These are phyloP conservation scores for Geotrichum ghanense DNA, from an alignment of 805 yeast species.

Conservation along the genomic window DNA sequence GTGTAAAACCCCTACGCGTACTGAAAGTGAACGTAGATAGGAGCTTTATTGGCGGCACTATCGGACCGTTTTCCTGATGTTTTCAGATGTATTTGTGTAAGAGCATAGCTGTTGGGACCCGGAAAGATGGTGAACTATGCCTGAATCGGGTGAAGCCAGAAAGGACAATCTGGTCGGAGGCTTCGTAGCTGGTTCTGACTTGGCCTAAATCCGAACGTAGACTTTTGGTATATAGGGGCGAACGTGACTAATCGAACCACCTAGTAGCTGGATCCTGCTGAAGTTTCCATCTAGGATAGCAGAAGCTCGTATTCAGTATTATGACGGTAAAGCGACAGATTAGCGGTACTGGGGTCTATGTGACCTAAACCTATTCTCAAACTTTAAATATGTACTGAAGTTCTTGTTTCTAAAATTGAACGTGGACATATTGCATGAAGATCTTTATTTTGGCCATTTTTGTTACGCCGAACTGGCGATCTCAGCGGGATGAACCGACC, in stretches of 20 bases:
- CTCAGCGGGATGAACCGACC: slow-evolving; percentile 36
- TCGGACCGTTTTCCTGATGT: slow-evolving; percentile 32
- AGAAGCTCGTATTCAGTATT: slow-evolving; percentile 33
- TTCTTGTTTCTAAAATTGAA: slow-evolving; percentile 32
- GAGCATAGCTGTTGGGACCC: slow-evolving; percentile 37
- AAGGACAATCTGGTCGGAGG: slow-evolving; percentile 37
- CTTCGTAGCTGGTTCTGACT: slow-evolving; percentile 37
- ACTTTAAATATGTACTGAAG: slow-evolving; percentile 34
- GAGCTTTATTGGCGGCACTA: slow-evolving; percentile 27
- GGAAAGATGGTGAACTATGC: slow-evolving; percentile 36
- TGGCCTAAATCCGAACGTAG: slow-evolving; percentile 36
- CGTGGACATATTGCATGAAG: slow-evolving; percentile 32
- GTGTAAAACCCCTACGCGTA: slow-evolving; percentile 32
- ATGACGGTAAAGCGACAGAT: slow-evolving; percentile 33
- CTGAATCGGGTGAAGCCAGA: slow-evolving; percentile 36
- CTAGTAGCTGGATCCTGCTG: slow-evolving; percentile 36
- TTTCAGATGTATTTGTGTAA: slow-evolving; percentile 32
- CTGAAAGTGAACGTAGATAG: slow-evolving; percentile 31
- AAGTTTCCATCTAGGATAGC: slow-evolving; percentile 34
- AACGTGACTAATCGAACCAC: slow-evolving; percentile 34
- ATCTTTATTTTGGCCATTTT: slow-evolving; percentile 37
- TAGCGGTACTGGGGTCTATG: slow-evolving; percentile 32
- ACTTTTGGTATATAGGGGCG: slow-evolving; percentile 36
- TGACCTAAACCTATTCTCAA: slow-evolving; percentile 32
- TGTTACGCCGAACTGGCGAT: slow-evolving; percentile 39